Evolutionary conservation across 2,329 filamentous ascomycete species (phyloP), one percentile per base, ranked within the genome.

Genomic region (Metarhizium album): DNA sequence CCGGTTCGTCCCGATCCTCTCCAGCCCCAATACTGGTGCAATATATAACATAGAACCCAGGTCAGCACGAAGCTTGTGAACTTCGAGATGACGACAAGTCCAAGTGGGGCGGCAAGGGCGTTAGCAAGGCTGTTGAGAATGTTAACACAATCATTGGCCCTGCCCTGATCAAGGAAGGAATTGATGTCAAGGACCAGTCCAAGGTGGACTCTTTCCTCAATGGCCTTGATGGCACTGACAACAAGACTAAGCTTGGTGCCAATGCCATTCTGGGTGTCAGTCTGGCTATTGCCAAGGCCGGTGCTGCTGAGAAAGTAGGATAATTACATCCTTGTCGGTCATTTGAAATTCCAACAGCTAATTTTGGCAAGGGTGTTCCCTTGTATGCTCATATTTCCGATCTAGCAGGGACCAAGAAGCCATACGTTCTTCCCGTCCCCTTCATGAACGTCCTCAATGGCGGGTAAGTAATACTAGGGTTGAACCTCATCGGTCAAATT

Each of bases 381-480:
- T 83, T 94, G 62, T 94, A 93, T 69, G 86, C 84, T 62, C 88
- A 93, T 74, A 80, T 94, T 65, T 90, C 87, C 65, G 86, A 91
- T 70, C 83, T 93, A 59, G 85, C 87, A 59, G 87, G 86, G 61
- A 91, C 87, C 70, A 90, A 91, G 82, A 90, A 91, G 81, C 87
- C 87, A 65, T 93, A 88, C 63, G 87, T 93, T 60, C 84, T 94
- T 37, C 88, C 88, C 55, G 87, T 93, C 60, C 88, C 88, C 63
- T 94, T 94, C 82, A 87, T 89, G 84, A 94, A 94, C 75, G 88
- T 94, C 67, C 79, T 94, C 60, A 94, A 94, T 72, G 88, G 88
- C 62, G 77, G 74, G 73, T 75, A 63, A 66, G 71, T 58, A 38
- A 29, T 23, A 16, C 9, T 24, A 18, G 11, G 20, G 7, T 16